Conservation (phyloP, 495 filamentous ascomycete species). For the Talaromyces thailandensis region DNA sequence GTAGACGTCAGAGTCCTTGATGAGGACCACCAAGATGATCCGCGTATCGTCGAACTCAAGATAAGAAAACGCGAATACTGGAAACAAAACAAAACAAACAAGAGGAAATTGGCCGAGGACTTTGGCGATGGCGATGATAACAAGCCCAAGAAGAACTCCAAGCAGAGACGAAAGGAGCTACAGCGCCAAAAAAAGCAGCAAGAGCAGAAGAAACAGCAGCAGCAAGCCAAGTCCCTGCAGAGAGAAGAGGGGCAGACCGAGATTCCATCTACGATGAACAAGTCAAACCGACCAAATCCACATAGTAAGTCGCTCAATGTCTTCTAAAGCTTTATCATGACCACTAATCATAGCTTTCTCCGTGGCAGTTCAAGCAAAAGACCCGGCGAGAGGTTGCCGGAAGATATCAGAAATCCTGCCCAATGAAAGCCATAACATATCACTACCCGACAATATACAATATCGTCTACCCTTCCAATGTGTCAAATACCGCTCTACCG, state of each 20-base stretch:
- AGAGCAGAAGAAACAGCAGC: constrained; percentile 20
- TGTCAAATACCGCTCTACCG: constrained; percentile 54
- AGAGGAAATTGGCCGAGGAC: constrained; percentile 23
- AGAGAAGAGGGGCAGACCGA: constrained; percentile 27
- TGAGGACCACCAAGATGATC: constrained; percentile 22
- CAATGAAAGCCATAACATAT: constrained; percentile 30
- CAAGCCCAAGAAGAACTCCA: constrained; percentile 17
- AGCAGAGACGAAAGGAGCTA: constrained; percentile 21
- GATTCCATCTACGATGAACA: constrained; percentile 8
- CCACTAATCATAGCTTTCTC: constrained; percentile 5
- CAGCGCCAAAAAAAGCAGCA: constrained; percentile 23
- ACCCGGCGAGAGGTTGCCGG: constrained; percentile 18
- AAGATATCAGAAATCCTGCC: constrained; percentile 35
- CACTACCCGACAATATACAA: constrained; percentile 29
- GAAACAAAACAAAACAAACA: constrained; percentile 40
- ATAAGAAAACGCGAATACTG: constrained; percentile 54
- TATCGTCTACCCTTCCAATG: constrained; percentile 62
- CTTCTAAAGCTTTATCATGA: not conserved
- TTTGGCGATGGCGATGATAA: constrained; percentile 18
- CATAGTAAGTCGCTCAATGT: constrained; percentile 22
- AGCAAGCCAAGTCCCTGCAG: constrained; percentile 20
- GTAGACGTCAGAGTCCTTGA: constrained; percentile 44
- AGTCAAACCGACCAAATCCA: constrained; percentile 25
- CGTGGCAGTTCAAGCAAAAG: constrained; percentile 22
- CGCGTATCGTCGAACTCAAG: constrained; percentile 51